phyloP scores from a whole-genome alignment of 1,284 basidiomycete species.

The Sporisorium graminicola region DNA sequence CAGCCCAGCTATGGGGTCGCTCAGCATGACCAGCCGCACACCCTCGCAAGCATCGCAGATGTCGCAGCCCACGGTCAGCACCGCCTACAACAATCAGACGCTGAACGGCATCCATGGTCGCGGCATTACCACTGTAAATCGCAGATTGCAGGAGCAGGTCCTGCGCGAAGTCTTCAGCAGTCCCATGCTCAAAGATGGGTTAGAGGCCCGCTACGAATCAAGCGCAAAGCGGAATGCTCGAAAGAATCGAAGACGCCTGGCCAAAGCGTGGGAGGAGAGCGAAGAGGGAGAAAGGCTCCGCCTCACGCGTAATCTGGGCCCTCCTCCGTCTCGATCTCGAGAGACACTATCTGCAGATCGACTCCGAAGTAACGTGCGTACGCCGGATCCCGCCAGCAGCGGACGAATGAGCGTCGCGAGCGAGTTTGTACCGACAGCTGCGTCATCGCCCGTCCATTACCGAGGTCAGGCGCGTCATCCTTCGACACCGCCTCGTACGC shows the following conservation, averaged over 20 bases:
- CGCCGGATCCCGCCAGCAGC: constrained; percentile 39
- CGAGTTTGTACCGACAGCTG: constrained; percentile 37
- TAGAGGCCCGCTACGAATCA: constrained; percentile 41
- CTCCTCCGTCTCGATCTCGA: constrained; percentile 8
- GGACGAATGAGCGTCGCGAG: constrained; percentile 46
- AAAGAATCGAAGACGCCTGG: constrained; percentile 54
- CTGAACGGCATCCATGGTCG: constrained; percentile 56
- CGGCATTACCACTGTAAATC: constrained; percentile 68
- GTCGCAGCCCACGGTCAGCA: constrained; percentile 21
- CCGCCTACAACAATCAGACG: constrained; percentile 9
- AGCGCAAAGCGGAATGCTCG: constrained; percentile 51
- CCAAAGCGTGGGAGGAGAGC: constrained; percentile 65
- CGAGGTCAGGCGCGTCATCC: constrained; percentile 42
- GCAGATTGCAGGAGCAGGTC: constrained; percentile 66
- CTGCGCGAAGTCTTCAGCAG: constrained; percentile 67
- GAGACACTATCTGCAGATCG: constrained; percentile 11
- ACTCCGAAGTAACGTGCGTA: constrained; percentile 19
- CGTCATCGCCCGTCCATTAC: constrained; percentile 36
- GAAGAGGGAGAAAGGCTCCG: constrained; percentile 55
- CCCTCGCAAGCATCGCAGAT: constrained; percentile 38
- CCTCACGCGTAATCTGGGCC: constrained; percentile 35
- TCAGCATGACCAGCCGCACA: constrained; percentile 42
- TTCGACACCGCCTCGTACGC: constrained; percentile 45
- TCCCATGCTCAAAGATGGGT: constrained; percentile 53
- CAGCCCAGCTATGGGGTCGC: constrained; percentile 28